These are phyloP conservation scores for Rheum nobile DNA, from an alignment of 148 eudicot genomes.

Conservation along the genomic window DNA sequence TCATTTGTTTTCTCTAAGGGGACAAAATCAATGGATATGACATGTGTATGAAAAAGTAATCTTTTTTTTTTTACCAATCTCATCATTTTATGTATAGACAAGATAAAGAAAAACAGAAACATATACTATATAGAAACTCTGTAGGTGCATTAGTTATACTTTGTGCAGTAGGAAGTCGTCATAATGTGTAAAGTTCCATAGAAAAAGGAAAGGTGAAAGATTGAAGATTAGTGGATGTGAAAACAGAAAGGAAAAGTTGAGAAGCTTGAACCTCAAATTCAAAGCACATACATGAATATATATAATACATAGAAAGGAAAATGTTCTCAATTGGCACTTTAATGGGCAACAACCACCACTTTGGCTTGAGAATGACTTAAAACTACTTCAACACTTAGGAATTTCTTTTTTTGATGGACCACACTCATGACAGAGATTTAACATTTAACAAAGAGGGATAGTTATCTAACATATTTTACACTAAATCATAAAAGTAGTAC, in stretches of 20 bases:
- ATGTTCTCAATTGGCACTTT: slow-evolving; percentile 4
- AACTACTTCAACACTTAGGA: slow-evolving; percentile 4
- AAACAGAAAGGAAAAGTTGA: background rate
- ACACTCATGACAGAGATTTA: background rate
- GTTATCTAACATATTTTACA: background rate
- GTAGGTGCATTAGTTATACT: background rate
- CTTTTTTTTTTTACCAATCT: background rate
- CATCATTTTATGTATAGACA: background rate
- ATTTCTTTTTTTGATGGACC: slow-evolving; percentile 3
- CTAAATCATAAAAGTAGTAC: background rate
- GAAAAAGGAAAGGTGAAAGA: background rate
- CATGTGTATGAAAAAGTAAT: background rate
- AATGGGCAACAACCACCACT: slow-evolving; percentile 7
- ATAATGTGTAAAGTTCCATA: slow-evolving; percentile 1
- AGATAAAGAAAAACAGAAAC: background rate
- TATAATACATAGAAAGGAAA: background rate
- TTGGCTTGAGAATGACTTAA: slow-evolving; percentile 9
- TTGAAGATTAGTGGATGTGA: background rate
- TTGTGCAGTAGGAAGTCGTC: background rate
- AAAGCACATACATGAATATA: background rate
- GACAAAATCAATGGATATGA: background rate
- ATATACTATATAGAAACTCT: background rate
- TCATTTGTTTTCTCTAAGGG: background rate
- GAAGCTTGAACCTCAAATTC: background rate
- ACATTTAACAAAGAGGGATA: background rate